Evolutionary conservation across 106 monocot species (phyloP).

Genomic region (Alisma plantagoaquatica): DNA sequence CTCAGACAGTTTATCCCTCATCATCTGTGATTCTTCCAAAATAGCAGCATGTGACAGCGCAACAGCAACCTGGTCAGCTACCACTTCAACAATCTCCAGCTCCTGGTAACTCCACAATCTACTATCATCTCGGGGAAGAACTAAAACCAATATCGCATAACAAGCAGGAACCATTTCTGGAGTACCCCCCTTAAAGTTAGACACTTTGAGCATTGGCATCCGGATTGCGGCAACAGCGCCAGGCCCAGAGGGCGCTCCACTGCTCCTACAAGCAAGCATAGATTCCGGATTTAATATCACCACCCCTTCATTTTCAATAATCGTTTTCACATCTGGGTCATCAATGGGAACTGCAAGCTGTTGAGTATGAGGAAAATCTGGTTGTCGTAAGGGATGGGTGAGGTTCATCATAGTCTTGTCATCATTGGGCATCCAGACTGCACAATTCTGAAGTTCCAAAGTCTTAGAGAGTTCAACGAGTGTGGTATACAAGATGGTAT

Average conservation of each 20-base stretch:
- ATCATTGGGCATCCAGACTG: conserved; percentile 65
- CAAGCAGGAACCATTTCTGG: conserved; percentile 39
- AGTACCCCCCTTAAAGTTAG: conserved; percentile 63
- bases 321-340: conserved; percentile 36
- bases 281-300: conserved; percentile 27
- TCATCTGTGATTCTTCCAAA: conserved; percentile 62
- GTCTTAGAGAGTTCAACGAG: conserved; percentile 60
- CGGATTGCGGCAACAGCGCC: conserved; percentile 57
- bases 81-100: conserved; percentile 55
- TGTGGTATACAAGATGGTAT: conserved; percentile 63
- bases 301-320: conserved; percentile 23
- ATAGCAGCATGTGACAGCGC: conserved; percentile 69
- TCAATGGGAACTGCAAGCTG: conserved; percentile 14
- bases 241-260: conserved; percentile 17
- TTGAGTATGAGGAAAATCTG: conserved; percentile 2
- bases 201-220: conserved; percentile 63
- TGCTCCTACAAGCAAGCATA: conserved; percentile 36
- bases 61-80: conserved; percentile 75
- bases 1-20: conserved; percentile 48
- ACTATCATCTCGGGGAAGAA: conserved; percentile 35
- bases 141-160: conserved; percentile 62
- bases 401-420: conserved; percentile 31
- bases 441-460: conserved; percentile 56
- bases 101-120: conserved; percentile 46
- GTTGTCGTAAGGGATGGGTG: conserved; percentile 35